Base-by-base conservation (phyloP, 2,329 filamentous ascomycete genomes). In the Ophiostoma populinum region DNA sequence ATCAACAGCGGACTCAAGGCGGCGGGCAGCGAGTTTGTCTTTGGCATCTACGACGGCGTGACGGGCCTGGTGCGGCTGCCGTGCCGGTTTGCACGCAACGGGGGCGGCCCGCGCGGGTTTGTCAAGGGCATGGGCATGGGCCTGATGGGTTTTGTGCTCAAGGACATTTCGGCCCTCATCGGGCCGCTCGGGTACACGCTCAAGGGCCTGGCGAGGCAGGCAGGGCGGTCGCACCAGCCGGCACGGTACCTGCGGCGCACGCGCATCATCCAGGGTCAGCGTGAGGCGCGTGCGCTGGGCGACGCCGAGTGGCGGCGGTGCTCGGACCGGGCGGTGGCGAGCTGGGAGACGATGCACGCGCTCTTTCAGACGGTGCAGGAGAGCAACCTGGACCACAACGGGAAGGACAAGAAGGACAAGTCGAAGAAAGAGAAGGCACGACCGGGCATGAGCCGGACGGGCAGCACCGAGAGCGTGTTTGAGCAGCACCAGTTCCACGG, bases 1-100 rank as follows among this genome's bases (percentile, higher is more conserved):
- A 62, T 80, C 38, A 59, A 63, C 33, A 78, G 72, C 2, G 76
- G 75, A 1, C 55, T 74, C 8, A 61, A 60, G 24, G 75, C 74
- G 0, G 72, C 72, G 0, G 58, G 70, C 6, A 56, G 65, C 39
- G 75, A 77, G 48, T 66, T 80, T 20, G 51, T 64, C 0, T 73
- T 69, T 40, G 75, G 75, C 4, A 54, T 80, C 10, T 76, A 70
- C 46, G 75, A 80, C 45, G 75, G 69, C 10, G 61, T 73, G 32
- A 73, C 70, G 0, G 75, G 75, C 0, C 49, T 80, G 0, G 63
- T 77, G 12, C 58, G 58, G 2, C 65, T 76, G 12, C 75, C 75
- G 0, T 54, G 66, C 27, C 61, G 61, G 0, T 71, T 70, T 0
- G 71, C 70, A 3, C 63, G 60, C 36, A 55, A 67, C n/a, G 53